Evolutionary conservation across 164 flowering plant species (phyloP).

Genomic region (Tetracentron sinense): DNA sequence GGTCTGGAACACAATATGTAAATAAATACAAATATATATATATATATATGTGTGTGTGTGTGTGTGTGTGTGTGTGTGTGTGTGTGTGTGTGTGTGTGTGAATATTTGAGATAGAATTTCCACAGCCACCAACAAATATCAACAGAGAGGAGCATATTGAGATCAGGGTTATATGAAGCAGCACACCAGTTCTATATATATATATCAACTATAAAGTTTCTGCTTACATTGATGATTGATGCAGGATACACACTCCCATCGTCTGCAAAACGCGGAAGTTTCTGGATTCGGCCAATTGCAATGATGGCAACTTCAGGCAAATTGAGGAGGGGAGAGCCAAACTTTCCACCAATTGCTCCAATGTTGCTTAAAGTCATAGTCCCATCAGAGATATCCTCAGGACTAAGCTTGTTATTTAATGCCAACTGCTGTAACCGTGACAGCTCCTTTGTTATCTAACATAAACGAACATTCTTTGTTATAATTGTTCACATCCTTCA

Average conservation of each 20-base stretch:
- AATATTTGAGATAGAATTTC: too few species aligned
- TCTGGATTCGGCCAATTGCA: conserved; percentile 83
- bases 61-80: too few species aligned
- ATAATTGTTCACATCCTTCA: conserved; percentile 4
- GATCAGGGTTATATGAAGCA: not conserved
- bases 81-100: too few species aligned
- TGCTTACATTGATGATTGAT: conserved; percentile 71
- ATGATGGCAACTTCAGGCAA: conserved; percentile 90
- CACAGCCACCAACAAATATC: too few species aligned
- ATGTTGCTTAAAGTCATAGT: conserved; percentile 92
- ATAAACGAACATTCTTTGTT: conserved; percentile 8
- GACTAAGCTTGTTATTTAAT: conserved; percentile 62
- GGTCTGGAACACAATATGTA: too few species aligned
- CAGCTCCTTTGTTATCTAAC: conserved; percentile 80
- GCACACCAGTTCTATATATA: not conserved
- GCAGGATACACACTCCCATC: conserved; percentile 71
- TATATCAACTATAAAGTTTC: too few species aligned
- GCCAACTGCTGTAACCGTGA: conserved; percentile 73
- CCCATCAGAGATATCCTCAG: conserved; percentile 79
- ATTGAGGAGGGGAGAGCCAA: conserved; percentile 83
- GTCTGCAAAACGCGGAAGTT: conserved; percentile 62
- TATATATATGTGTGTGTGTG: too few species aligned
- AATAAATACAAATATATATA: too few species aligned
- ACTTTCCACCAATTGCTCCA: conserved; percentile 94
- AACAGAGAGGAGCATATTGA: not conserved